Percentiles rank a stretch among this genome's conserved stretches.
phyloP scores from a whole-genome alignment of 2,329 filamentous ascomycete species.

The Penicillium capsulatum region DNA sequence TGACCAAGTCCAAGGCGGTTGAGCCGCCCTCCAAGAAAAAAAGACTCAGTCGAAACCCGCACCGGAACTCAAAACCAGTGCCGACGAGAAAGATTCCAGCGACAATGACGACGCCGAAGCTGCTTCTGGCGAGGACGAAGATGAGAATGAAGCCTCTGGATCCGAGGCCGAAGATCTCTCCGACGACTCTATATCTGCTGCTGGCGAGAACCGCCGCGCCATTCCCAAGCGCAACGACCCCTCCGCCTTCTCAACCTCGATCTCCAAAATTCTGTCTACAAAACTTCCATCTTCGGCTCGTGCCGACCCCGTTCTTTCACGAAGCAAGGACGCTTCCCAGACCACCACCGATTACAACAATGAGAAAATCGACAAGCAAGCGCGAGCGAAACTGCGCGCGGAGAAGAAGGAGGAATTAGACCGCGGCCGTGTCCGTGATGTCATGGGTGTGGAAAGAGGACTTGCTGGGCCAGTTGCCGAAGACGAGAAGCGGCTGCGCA shows the following conservation, averaged over 20 bases:
- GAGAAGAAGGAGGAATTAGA: slow-evolving; percentile 76
- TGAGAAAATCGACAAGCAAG: slow-evolving; percentile 74
- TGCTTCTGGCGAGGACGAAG: slow-evolving; percentile 30
- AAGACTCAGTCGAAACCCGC: slow-evolving; percentile 11
- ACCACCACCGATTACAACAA: slow-evolving; percentile 70
- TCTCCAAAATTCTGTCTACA: slow-evolving; percentile 85
- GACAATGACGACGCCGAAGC: slow-evolving; percentile 30
- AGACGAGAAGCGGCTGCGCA: slow-evolving; percentile 73
- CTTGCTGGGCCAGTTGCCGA: slow-evolving; percentile 56
- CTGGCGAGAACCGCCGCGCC: slow-evolving; percentile 37
- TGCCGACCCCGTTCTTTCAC: slow-evolving; percentile 83
- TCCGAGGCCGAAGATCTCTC: slow-evolving; percentile 34
- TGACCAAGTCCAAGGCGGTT: slow-evolving; percentile 12
- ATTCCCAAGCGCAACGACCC: slow-evolving; percentile 81
- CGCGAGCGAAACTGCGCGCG: slow-evolving; percentile 70
- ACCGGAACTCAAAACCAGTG: background rate
- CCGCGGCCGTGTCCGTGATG: slow-evolving; percentile 82
- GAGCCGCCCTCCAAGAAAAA: slow-evolving; percentile 17
- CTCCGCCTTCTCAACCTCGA: slow-evolving; percentile 81
- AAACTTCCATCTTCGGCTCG: slow-evolving; percentile 80
- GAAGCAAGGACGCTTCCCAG: slow-evolving; percentile 69
- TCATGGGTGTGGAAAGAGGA: slow-evolving; percentile 61
- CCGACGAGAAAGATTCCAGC: slow-evolving; percentile 19
- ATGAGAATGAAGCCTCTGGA: slow-evolving; percentile 41
- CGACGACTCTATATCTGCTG: slow-evolving; percentile 41